phyloP scores from a whole-genome alignment of 2,329 filamentous ascomycete genomes.

The Pyrenophora teres region DNA sequence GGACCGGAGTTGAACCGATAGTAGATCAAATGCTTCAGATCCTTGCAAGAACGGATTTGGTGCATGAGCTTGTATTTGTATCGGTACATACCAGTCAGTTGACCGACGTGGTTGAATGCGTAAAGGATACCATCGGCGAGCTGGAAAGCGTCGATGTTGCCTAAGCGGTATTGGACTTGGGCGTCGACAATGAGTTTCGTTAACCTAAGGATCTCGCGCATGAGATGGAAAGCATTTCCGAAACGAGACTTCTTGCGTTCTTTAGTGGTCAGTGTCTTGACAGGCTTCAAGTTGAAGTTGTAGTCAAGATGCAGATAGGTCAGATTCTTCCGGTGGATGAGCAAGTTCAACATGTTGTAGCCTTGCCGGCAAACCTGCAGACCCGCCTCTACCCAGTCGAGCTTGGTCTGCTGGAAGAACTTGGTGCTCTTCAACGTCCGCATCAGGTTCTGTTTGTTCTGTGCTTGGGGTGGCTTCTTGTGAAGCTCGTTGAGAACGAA shows the following conservation, averaged over 20 bases:
- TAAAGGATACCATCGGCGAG: constrained; percentile 98
- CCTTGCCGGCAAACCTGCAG: constrained; percentile 97
- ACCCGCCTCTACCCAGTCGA: constrained; percentile 99
- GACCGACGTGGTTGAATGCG: constrained; percentile 98
- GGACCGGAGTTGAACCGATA: constrained; percentile 97
- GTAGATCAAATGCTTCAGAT: constrained; percentile 98
- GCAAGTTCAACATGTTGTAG: constrained; percentile 97
- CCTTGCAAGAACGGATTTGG: constrained; percentile 98
- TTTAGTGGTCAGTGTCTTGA: constrained; percentile 98
- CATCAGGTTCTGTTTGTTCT: constrained; percentile 91
- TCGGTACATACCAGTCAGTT: constrained; percentile 98
- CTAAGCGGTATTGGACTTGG: constrained; percentile 94
- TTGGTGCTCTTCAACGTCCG: constrained; percentile 92
- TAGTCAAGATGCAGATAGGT: constrained; percentile 98
- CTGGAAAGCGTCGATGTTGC: constrained; percentile 98
- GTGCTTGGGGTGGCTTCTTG: constrained; percentile 91
- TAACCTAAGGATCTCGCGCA: constrained; percentile 94
- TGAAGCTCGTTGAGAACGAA: constrained; percentile 96
- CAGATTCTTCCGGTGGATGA: constrained; percentile 97
- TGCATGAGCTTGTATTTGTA: constrained; percentile 99
- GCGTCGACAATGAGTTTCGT: constrained; percentile 98
- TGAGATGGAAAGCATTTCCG: constrained; percentile 97
- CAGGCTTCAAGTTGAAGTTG: constrained; percentile 98
- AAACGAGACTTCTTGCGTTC: constrained; percentile 99
- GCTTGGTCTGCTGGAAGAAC: constrained; percentile 99